A percentile compares a stretch with the other conserved stretches of the same genome.
phyloP scores from a whole-genome alignment of 2,329 filamentous ascomycete species.

The Ceratocystis eucalypticola region DNA sequence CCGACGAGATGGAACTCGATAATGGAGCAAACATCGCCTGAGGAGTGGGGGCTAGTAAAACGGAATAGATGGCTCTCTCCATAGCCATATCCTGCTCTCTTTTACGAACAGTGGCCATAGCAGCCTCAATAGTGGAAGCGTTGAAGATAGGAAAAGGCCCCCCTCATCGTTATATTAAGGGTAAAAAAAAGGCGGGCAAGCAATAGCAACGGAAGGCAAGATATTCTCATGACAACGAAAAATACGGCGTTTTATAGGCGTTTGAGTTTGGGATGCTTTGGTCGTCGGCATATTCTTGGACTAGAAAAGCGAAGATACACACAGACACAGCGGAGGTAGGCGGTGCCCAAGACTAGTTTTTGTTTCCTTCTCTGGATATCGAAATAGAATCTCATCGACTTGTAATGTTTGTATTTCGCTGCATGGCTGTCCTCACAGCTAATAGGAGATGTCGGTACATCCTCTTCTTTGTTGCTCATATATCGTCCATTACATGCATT shows the following conservation, averaged over 20 bases:
- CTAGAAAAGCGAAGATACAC: background rate
- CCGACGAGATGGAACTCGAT: slow-evolving; percentile 8
- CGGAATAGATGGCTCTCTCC: background rate
- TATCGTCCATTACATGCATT: too few relatives aligned
- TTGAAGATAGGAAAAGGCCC: background rate
- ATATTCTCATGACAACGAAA: background rate
- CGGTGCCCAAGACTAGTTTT: background rate
- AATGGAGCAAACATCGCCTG: background rate
- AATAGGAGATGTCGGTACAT: background rate
- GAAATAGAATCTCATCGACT: background rate
- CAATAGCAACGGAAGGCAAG: background rate
- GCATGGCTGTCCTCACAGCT: background rate
- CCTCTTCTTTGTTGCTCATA: background rate
- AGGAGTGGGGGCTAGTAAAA: background rate
- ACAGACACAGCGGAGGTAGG: background rate
- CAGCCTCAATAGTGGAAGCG: background rate
- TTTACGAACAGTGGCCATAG: background rate
- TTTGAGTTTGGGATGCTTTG: background rate
- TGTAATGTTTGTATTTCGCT: background rate
- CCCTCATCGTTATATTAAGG: background rate
- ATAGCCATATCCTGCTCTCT: background rate
- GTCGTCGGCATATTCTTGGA: background rate
- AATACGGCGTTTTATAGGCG: slow-evolving; percentile 1
- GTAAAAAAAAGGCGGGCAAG: background rate
- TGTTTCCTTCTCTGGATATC: background rate